Conservation (phyloP, 768 basidiomycete genomes). For the Lentinula boryana region DNA sequence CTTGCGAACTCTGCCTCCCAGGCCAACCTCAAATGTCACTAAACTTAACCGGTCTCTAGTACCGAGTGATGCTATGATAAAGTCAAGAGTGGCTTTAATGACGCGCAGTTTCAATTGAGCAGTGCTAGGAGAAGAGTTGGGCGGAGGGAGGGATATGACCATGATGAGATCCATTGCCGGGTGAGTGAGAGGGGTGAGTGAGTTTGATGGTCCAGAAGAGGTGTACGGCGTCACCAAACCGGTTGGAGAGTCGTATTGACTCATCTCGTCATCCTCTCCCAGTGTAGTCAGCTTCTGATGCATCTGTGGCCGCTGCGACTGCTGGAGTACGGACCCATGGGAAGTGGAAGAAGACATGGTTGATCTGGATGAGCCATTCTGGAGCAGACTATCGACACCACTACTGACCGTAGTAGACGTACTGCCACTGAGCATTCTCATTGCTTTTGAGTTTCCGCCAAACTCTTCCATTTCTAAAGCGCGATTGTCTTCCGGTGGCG, state of each 20-base stretch:
- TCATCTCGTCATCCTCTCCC: slow-evolving; percentile 66
- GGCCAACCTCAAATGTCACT: slow-evolving; percentile 89
- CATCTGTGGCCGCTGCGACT: slow-evolving; percentile 23
- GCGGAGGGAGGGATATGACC: slow-evolving; percentile 81
- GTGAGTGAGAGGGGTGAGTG: slow-evolving; percentile 75
- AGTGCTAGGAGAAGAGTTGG: slow-evolving; percentile 65
- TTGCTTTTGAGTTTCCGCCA: slow-evolving; percentile 68
- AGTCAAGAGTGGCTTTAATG: slow-evolving; percentile 84
- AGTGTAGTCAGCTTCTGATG: slow-evolving; percentile 55
- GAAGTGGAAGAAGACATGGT: slow-evolving; percentile 74
- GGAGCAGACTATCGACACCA: slow-evolving; percentile 54
- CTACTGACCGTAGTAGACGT: slow-evolving; percentile 60
- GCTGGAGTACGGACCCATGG: slow-evolving; percentile 46
- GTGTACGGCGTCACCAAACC: slow-evolving; percentile 65
- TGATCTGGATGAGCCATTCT: slow-evolving; percentile 61
- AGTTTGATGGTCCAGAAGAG: slow-evolving; percentile 72
- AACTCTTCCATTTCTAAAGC: slow-evolving; percentile 67
- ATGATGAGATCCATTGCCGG: slow-evolving; percentile 90
- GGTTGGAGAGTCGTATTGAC: slow-evolving; percentile 47
- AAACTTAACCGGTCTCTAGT: slow-evolving; percentile 78
- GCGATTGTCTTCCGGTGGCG: slow-evolving; percentile 22
- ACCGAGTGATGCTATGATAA: slow-evolving; percentile 72
- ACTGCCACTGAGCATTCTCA: slow-evolving; percentile 77
- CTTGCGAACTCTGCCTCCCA: slow-evolving; percentile 76
- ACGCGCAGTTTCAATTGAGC: slow-evolving; percentile 85